phyloP scores from a whole-genome alignment of 371 early-diverging fungal species.

The Syncephalastrum contaminatum region DNA sequence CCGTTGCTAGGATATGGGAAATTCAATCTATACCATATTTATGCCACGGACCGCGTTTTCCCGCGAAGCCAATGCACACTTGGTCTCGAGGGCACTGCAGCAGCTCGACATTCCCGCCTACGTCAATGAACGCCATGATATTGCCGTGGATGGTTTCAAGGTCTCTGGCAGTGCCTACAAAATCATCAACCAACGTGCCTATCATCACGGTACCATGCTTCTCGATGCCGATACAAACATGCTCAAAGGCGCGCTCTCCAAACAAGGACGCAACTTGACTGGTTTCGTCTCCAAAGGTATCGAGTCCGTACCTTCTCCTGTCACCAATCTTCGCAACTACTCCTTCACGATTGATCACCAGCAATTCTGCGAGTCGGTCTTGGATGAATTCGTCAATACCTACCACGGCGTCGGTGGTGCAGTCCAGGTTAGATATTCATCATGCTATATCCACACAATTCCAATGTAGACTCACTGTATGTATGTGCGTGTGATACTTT shows the following conservation, averaged over 20 bases:
- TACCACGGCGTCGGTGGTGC: slow-evolving; percentile 23
- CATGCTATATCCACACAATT: background rate
- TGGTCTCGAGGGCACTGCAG: slow-evolving; percentile 78
- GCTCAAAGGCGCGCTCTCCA: slow-evolving; percentile 53
- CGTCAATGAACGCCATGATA: slow-evolving; percentile 90
- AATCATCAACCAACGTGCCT: slow-evolving; percentile 77
- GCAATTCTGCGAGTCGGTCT: slow-evolving; percentile 77
- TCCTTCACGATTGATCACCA: slow-evolving; percentile 82
- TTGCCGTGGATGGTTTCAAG: slow-evolving; percentile 77
- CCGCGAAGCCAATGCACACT: slow-evolving; percentile 71
- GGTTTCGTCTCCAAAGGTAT: slow-evolving; percentile 84
- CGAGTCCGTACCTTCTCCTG: slow-evolving; percentile 84
- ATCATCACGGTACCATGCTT: slow-evolving; percentile 98
- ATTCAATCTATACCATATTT: slow-evolving; percentile 90
- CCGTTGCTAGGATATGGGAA: slow-evolving; percentile 85
- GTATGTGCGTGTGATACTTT: too few species aligned
- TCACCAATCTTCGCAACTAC: slow-evolving; percentile 78
- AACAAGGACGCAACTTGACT: slow-evolving; percentile 32
- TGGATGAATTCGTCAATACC: slow-evolving; percentile 63
- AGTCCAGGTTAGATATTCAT: background rate
- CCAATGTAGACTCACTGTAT: too few species aligned
- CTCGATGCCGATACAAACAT: slow-evolving; percentile 80
- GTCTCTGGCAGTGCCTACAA: slow-evolving; percentile 96
- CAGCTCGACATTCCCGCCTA: slow-evolving; percentile 81
- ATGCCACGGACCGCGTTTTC: slow-evolving; percentile 89